Percentiles rank a stretch among this genome's conserved stretches.
Evolutionary conservation across 2,329 filamentous ascomycete genomes (phyloP).

Genomic region (Zalaria sp.): DNA sequence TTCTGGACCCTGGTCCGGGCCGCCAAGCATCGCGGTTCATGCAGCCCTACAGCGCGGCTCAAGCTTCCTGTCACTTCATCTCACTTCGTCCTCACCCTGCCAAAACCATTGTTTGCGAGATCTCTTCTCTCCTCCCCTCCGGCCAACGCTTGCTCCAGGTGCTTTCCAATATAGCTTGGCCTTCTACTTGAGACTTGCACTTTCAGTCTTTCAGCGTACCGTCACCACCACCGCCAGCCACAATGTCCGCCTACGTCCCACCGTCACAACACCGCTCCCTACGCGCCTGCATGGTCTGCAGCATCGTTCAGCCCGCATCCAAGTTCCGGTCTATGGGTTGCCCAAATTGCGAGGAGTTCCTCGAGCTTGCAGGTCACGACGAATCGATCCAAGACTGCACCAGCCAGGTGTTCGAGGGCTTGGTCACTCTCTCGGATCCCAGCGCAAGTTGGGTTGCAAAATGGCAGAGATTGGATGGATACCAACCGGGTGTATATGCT

Average conservation of each 20-base stretch:
- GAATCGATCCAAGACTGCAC: conserved; percentile 79
- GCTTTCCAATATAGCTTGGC: no score
- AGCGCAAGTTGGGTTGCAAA: conserved; percentile 83
- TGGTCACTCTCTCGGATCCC: conserved; percentile 78
- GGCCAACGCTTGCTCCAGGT: no score
- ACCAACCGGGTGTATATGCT: conserved; percentile 81
- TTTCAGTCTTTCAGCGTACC: no score
- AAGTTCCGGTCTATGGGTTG: conserved; percentile 80
- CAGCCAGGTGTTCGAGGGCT: conserved; percentile 86
- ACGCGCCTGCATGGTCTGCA: conserved; percentile 98
- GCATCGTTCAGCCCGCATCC: conserved; percentile 69
- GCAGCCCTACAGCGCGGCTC: no score
- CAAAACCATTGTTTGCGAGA: no score
- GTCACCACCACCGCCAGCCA: conserved; percentile 6
- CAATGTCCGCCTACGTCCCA: conserved; percentile 51
- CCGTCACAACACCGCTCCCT: conserved; percentile 69
- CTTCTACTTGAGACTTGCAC: no score
- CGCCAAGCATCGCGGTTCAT: no score
- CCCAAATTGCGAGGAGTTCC: conserved; percentile 90
- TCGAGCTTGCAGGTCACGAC: conserved; percentile 60
- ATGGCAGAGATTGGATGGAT: conserved; percentile 84
- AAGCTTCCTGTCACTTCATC: no score
- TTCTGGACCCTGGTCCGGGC: no score
- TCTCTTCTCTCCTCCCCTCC: no score
- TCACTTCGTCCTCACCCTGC: no score